A percentile compares a stretch with the other conserved stretches of the same genome.
Conservation (phyloP, 331 rosid genomes). For the Rosa hybrid region DNA sequence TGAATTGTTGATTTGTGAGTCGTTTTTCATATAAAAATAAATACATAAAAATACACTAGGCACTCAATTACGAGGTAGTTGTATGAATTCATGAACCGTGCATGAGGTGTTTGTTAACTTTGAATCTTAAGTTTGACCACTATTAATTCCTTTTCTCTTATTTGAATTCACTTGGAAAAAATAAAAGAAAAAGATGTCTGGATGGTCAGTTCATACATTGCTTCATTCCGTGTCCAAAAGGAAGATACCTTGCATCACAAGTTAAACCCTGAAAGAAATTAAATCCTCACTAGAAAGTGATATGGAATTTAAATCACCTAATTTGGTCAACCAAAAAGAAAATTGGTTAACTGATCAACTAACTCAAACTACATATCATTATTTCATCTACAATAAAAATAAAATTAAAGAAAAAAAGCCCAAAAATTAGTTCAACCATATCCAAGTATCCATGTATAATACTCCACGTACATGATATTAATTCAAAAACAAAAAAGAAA, state of each 20-base stretch:
- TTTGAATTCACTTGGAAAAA: background rate
- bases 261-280: background rate
- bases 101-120: background rate
- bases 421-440: background rate
- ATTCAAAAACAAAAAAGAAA: background rate
- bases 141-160: background rate
- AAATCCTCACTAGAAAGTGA: background rate
- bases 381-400: background rate
- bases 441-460: background rate
- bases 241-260: background rate
- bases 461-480: background rate
- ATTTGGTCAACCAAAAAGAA: conserved; percentile 22
- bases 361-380: background rate
- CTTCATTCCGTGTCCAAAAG: background rate
- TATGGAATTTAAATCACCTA: background rate
- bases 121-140: background rate
- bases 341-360: conserved; percentile 4
- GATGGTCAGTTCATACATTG: background rate
- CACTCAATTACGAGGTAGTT: background rate
- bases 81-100: background rate
- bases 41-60: too few relatives aligned
- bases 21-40: too few relatives aligned
- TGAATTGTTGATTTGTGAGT: too few relatives aligned
- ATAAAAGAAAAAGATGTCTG: background rate
- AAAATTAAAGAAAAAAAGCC: background rate